phyloP scores from a whole-genome alignment of 2,329 filamentous ascomycete genomes.

The Alternaria tenuissima region DNA sequence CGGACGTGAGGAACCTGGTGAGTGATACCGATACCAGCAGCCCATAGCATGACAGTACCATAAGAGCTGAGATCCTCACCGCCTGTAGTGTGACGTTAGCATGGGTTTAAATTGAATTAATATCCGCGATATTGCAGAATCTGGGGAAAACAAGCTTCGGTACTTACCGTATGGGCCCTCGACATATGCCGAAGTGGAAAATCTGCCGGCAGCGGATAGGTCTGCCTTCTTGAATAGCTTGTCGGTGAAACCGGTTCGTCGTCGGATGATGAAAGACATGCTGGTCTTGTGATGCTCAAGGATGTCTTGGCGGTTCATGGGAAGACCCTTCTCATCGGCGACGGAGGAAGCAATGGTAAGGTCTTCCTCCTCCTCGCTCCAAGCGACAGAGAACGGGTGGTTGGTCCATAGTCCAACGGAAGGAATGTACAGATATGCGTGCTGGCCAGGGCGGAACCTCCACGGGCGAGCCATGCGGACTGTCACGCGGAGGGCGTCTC shows the following conservation, averaged over 20 bases:
- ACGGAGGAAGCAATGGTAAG: conserved; percentile 37
- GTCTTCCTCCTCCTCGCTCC: conserved; percentile 70
- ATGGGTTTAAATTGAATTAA: conserved; percentile 30
- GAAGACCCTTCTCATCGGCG: conserved; percentile 56
- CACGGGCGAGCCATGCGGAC: conserved; percentile 79
- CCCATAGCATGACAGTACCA: conserved; percentile 88
- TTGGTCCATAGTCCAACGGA: conserved; percentile 75
- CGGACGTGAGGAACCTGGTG: conserved; percentile 91
- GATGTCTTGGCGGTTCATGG: conserved; percentile 61
- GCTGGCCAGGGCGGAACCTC: conserved; percentile 77
- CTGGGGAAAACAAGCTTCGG: conserved; percentile 37
- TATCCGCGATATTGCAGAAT: conserved; percentile 34
- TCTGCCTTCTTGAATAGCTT: conserved; percentile 77
- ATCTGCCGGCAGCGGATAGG: conserved; percentile 59
- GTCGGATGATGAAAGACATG: conserved; percentile 85
- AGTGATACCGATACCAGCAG: conserved; percentile 92
- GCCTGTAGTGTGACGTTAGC: conserved; percentile 54
- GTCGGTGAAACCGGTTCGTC: conserved; percentile 87
- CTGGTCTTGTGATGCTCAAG: conserved; percentile 61
- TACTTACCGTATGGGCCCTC: conserved; percentile 80
- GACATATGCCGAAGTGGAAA: conserved; percentile 75
- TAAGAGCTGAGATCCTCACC: conserved; percentile 90
- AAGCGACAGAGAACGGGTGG: conserved; percentile 81
- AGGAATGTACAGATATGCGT: conserved; percentile 82
- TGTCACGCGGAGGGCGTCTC: conserved; percentile 76